Percentiles rank a stretch among this genome's conserved stretches.
phyloP scores from a whole-genome alignment of 1,284 basidiomycete species.

The Vanrija sp. region DNA sequence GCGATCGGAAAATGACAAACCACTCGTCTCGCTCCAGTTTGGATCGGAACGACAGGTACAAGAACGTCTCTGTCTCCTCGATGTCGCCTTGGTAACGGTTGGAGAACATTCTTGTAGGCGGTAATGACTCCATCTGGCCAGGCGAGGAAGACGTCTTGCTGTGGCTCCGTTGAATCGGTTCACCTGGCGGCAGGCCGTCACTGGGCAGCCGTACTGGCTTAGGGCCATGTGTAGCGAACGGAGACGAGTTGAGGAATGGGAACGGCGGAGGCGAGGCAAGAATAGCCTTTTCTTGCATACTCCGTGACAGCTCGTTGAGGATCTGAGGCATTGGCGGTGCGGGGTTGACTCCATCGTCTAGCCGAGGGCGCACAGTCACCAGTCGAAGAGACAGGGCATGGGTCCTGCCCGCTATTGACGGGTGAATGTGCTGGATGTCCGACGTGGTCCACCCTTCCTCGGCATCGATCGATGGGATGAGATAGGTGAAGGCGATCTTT shows the following conservation, averaged over 20 bases:
- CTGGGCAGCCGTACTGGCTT: not conserved
- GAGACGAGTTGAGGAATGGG: not conserved
- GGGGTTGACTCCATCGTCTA: not conserved
- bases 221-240: not conserved
- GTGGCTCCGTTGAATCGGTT: not conserved
- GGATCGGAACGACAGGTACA: constrained; percentile 11
- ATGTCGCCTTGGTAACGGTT: not conserved
- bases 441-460: constrained; percentile 5
- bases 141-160: not conserved
- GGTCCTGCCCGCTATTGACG: constrained; percentile 5
- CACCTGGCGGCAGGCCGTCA: not conserved
- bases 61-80: not conserved
- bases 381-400: constrained; percentile 6
- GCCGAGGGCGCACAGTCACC: not conserved
- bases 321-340: not conserved
- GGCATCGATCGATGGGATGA: constrained; percentile 1
- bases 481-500: constrained; percentile 2
- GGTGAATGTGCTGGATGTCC: constrained; percentile 18
- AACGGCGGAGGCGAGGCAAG: not conserved
- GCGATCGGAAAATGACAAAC: constrained; percentile 13
- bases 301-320: not conserved
- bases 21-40: constrained; percentile 16
- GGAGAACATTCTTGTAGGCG: not conserved
- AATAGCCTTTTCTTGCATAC: not conserved
- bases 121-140: not conserved